Percentiles rank a stretch among this genome's conserved stretches.
Conservation (phyloP, 1,284 basidiomycete species). For the Coniophora puteana region DNA sequence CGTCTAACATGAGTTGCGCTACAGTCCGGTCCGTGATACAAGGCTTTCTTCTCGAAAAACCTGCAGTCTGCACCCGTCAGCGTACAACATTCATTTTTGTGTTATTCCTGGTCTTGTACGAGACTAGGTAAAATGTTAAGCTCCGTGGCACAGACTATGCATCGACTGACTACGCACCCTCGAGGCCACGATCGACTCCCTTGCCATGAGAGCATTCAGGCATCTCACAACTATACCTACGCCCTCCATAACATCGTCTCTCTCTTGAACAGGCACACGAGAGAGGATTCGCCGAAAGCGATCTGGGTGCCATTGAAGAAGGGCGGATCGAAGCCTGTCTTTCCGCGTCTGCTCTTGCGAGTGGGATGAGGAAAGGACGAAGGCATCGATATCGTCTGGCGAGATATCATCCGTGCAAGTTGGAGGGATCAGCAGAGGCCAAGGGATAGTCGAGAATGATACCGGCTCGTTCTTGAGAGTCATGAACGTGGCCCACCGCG, state of each 20-base stretch:
- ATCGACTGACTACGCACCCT: slow-evolving; percentile 18
- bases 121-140: too few relatives aligned
- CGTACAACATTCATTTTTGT: too few relatives aligned
- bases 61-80: neutral
- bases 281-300: slow-evolving; percentile 55
- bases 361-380: slow-evolving; percentile 60
- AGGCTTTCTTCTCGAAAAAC: slow-evolving; percentile 4
- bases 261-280: slow-evolving; percentile 55
- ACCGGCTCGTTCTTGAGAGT: slow-evolving; percentile 44
- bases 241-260: slow-evolving; percentile 53
- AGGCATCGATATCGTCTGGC: slow-evolving; percentile 42
- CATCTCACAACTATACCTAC: slow-evolving; percentile 67
- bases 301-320: slow-evolving; percentile 77
- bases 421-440: slow-evolving; percentile 53
- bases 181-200: slow-evolving; percentile 29
- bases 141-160: too few relatives aligned
- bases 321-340: slow-evolving; percentile 59
- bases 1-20: too few relatives aligned
- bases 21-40: too few relatives aligned
- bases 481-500: slow-evolving; percentile 49
- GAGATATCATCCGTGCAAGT: slow-evolving; percentile 45
- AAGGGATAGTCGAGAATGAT: slow-evolving; percentile 62
- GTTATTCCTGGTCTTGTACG: too few relatives aligned
- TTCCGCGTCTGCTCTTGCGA: slow-evolving; percentile 53
- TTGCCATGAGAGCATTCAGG: slow-evolving; percentile 63